Evolutionary conservation across 176 grass and related monocot species (phyloP), one percentile per base, ranked within the genome.

Genomic region (Dactylis glomerata): DNA sequence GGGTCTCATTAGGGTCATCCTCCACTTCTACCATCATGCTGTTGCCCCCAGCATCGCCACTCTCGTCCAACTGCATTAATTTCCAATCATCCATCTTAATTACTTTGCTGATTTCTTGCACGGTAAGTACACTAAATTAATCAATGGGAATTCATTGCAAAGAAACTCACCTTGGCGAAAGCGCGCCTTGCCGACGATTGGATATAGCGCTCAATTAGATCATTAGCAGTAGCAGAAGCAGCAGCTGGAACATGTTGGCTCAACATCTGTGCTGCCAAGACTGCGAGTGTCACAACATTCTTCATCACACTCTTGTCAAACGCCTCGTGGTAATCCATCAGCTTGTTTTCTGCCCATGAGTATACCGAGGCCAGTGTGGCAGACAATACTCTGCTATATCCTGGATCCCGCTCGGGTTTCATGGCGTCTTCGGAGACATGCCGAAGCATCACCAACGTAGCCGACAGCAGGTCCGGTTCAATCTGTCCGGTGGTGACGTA

Each of bases 11-110:
- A 15, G 91, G 93, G 56, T 96, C 93, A 83, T 96, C 91, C 5
- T 96, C 93, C 65, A 92, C 90, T 77, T 92, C 91, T 40, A 96
- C 93, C 14, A 96, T 79, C 91, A 92, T 96, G 86, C 83, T 96
- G 73, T 23, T 70, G 22, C 22, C 34, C 20, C 67, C 36, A 1
- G 1, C 67, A 70, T 70, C 22, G 10, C 67, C 67, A 70, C 67
- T 42, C 22, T 42, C 67, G 5, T 70, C 37, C 67, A 70, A 24
- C 67, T 42, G 67, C 67, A 70, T 70, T 23, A 42, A n/a, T 40
- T 69, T 40, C 10, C 34, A 38, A 70, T 42, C 34, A 68, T 23
- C 20, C 20, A 68, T 68, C 22, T 70, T 70, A 44, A 41, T 70
- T 70, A 69, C n/a, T n/a, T n/a, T n/a, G 22, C 24, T 41, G 10